Base-by-base conservation (phyloP, 2,329 filamentous ascomycete genomes). In the Cordyceps militaris region DNA sequence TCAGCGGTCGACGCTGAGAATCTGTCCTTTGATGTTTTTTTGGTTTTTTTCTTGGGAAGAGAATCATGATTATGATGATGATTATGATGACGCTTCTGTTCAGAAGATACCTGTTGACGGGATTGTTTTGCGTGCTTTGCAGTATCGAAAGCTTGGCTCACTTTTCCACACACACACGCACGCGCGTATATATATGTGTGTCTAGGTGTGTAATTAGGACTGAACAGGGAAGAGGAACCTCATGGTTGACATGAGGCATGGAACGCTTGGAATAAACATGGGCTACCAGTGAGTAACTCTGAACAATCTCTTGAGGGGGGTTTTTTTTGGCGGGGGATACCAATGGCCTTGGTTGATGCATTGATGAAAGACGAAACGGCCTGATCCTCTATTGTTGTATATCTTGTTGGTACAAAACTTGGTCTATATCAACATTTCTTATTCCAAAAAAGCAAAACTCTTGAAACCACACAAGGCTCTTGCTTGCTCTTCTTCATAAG, bases 1-100 rank as follows among this genome's bases (percentile, higher is more conserved):
- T 97, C 16, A 84, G 76, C 11, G 92, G 92, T 0, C 70, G 76
- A 49, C 68, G 67, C 56, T 73, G 65, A 56, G 7, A n/a, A 1
- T 2, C 26, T 23, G 13, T 26, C 14, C 7, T 8, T 36, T n/a
- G 19, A 2, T 23, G 2, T 44, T 40, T 21, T 24, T 23, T 42
- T 38, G 38, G 7, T 24, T 26, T 14, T 13, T 23, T 23, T 6
- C 23, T 48, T 14, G 2, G 13, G 21, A n/a, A n/a, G 24, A 11
- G 10, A 30, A 28, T 42, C 3, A 40, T 28, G 36, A 52, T 9
- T 6, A 52, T 51, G 34, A 24, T 34, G 14, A 54, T 36, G 14
- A 24, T 24, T 16, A 54, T 44, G 26, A n/a, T n/a, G n/a, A n/a
- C n/a, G n/a, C n/a, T n/a, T n/a, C n/a, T 42, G 24, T 34, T 32